Percentiles rank a stretch among this genome's conserved stretches.
These are phyloP conservation scores for Albugo candida DNA, from an alignment of 352 stramenopile genomes.

Conservation along the genomic window DNA sequence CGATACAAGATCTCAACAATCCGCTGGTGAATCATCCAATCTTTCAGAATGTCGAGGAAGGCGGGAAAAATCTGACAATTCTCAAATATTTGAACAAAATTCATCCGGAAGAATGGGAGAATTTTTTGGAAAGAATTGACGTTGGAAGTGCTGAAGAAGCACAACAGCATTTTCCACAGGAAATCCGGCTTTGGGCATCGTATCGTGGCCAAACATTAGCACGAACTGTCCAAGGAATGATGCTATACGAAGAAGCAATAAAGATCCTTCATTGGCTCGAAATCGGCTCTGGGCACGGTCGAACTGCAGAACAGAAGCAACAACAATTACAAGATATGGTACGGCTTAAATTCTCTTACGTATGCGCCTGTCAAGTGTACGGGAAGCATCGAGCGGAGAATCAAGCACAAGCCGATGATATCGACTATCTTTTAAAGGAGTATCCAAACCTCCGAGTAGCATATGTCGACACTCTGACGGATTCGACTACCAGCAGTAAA, in stretches of 20 bases:
- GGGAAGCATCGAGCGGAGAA: conserved; percentile 50
- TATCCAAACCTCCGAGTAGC: conserved; percentile 67
- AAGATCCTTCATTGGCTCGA: conserved; percentile 71
- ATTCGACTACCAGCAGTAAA: conserved; percentile 14
- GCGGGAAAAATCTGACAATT: conserved; percentile 65
- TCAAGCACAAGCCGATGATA: conserved; percentile 46
- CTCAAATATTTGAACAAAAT: conserved; percentile 65
- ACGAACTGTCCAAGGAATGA: conserved; percentile 62
- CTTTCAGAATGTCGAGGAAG: conserved; percentile 48
- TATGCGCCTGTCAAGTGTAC: conserved; percentile 71
- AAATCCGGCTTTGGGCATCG: conserved; percentile 62
- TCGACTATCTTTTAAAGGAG: conserved; percentile 49
- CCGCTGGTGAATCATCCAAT: conserved; percentile 50
- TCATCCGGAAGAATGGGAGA: conserved; percentile 57
- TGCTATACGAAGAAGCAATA: conserved; percentile 66
- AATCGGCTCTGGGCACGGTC: conserved; percentile 43
- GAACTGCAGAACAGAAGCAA: conserved; percentile 50
- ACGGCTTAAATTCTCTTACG: conserved; percentile 64
- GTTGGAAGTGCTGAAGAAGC: conserved; percentile 42
- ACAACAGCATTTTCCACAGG: conserved; percentile 32
- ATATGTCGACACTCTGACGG: conserved; percentile 40
- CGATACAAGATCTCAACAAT: conserved; percentile 38
- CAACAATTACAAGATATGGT: conserved; percentile 62
- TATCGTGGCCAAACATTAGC: conserved; percentile 58
- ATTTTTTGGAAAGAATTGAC: conserved; percentile 57